Conservation (phyloP, 805 yeast species). For the Scheffersomyces amazonensis region DNA sequence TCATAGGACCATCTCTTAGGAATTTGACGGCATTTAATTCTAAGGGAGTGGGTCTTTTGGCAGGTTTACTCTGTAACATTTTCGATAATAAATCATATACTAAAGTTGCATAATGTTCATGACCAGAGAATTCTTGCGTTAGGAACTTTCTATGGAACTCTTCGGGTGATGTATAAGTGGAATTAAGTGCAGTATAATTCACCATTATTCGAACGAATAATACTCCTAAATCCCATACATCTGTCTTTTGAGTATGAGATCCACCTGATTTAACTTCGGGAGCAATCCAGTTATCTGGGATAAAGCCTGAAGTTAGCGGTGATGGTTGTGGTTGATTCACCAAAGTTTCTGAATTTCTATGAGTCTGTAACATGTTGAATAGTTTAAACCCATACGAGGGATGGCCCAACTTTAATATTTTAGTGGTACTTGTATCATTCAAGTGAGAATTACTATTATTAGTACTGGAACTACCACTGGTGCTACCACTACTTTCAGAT, state of each 20-base stretch:
- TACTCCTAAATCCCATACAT: slow-evolving; percentile 91
- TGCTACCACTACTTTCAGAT: slow-evolving; percentile 45
- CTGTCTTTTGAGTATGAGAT: slow-evolving; percentile 76
- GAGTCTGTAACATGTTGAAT: slow-evolving; percentile 21
- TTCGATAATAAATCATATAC: slow-evolving; percentile 63
- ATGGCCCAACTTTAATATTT: slow-evolving; percentile 56
- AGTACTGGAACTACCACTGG: slow-evolving; percentile 19
- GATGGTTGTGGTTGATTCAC: no score
- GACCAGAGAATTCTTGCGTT: slow-evolving; percentile 44
- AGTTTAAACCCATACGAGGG: slow-evolving; percentile 47
- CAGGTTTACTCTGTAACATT: slow-evolving; percentile 62
- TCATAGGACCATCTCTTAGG: slow-evolving; percentile 64
- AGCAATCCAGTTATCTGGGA: slow-evolving; percentile 62
- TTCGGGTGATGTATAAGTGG: slow-evolving; percentile 52
- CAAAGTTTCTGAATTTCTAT: slow-evolving; percentile 15
- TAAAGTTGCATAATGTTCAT: slow-evolving; percentile 63
- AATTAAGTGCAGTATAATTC: slow-evolving; percentile 56
- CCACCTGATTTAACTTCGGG: slow-evolving; percentile 65
- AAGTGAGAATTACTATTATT: no score
- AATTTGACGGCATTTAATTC: slow-evolving; percentile 84
- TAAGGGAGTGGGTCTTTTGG: slow-evolving; percentile 76
- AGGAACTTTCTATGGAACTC: slow-evolving; percentile 25
- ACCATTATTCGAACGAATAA: slow-evolving; percentile 48
- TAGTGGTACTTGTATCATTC: no score
- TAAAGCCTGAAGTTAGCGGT: slow-evolving; percentile 4